Conservation (phyloP, 2,329 filamentous ascomycete species). For the Colletotrichum sp. region DNA sequence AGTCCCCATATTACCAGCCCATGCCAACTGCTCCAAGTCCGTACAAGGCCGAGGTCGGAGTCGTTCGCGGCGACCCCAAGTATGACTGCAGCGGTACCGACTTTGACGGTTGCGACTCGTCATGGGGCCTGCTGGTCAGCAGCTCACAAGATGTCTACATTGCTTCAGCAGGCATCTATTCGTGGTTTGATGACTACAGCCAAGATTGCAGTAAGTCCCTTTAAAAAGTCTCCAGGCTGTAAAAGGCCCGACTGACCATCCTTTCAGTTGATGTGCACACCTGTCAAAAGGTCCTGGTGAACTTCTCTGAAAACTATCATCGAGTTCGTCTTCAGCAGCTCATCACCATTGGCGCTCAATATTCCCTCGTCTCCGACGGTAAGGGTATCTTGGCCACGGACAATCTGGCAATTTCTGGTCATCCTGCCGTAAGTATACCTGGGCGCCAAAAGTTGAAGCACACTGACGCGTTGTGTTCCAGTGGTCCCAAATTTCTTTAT, state of each 20-base stretch:
- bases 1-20: constrained; percentile 66
- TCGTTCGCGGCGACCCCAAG: constrained; percentile 14
- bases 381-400: constrained; percentile 28
- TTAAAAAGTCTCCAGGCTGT: too few relatives aligned
- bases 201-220: constrained; percentile 20
- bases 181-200: constrained; percentile 27
- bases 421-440: background rate
- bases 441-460: background rate
- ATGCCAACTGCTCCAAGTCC: constrained; percentile 33
- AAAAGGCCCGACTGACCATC: background rate
- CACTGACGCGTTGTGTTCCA: background rate
- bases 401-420: constrained; percentile 29
- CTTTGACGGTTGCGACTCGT: constrained; percentile 23
- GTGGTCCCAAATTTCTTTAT: background rate
- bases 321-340: constrained; percentile 30
- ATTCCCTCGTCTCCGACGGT: constrained; percentile 30
- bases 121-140: constrained; percentile 26
- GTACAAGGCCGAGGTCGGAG: constrained; percentile 10
- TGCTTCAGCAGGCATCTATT: constrained; percentile 29
- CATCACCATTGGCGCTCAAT: constrained; percentile 35
- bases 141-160: constrained; percentile 25
- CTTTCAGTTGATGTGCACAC: background rate
- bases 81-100: constrained; percentile 20
- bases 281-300: constrained; percentile 30
- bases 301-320: constrained; percentile 25